Evolutionary conservation across 2,329 filamentous ascomycete genomes (phyloP).

Genomic region (Coniochaeta ligniaria): DNA sequence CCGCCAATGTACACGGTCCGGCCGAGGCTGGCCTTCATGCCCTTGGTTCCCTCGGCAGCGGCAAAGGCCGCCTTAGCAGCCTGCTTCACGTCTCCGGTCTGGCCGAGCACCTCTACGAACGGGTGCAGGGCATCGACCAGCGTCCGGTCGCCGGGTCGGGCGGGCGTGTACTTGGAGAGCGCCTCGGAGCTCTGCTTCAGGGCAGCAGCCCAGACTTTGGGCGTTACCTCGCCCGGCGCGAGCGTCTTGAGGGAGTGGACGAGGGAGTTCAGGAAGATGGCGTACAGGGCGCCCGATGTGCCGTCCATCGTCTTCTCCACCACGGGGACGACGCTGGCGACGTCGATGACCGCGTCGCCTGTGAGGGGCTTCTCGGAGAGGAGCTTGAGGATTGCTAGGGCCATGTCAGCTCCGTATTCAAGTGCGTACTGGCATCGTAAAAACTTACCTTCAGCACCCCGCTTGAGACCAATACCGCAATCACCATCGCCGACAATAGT

Average conservation of each 20-base stretch:
- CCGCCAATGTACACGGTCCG: constrained; percentile 77
- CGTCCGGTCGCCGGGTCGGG: constrained; percentile 81
- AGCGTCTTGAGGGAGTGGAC: constrained; percentile 51
- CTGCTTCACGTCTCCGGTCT: constrained; percentile 58
- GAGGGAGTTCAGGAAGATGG: constrained; percentile 86
- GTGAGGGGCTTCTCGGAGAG: constrained; percentile 34
- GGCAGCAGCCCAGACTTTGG: constrained; percentile 51
- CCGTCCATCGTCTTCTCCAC: constrained; percentile 55
- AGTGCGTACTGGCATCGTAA: neutral
- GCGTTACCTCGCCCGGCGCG: constrained; percentile 29
- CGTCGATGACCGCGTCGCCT: constrained; percentile 45
- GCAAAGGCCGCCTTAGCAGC: constrained; percentile 69
- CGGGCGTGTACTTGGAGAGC: constrained; percentile 79
- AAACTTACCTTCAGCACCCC: constrained; percentile 66
- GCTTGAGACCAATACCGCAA: constrained; percentile 78
- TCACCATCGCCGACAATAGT: constrained; percentile 87
- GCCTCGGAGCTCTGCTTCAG: constrained; percentile 64
- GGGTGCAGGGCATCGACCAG: constrained; percentile 84
- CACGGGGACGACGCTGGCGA: constrained; percentile 44
- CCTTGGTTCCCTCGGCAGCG: constrained; percentile 78
- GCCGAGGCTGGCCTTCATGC: constrained; percentile 85
- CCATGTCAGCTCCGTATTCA: constrained; percentile 9
- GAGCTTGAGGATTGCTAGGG: constrained; percentile 43
- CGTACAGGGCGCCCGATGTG: constrained; percentile 54
- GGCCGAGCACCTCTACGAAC: constrained; percentile 67